Conservation (phyloP, 208 protist genomes). For the Acanthamoeba sp. region DNA sequence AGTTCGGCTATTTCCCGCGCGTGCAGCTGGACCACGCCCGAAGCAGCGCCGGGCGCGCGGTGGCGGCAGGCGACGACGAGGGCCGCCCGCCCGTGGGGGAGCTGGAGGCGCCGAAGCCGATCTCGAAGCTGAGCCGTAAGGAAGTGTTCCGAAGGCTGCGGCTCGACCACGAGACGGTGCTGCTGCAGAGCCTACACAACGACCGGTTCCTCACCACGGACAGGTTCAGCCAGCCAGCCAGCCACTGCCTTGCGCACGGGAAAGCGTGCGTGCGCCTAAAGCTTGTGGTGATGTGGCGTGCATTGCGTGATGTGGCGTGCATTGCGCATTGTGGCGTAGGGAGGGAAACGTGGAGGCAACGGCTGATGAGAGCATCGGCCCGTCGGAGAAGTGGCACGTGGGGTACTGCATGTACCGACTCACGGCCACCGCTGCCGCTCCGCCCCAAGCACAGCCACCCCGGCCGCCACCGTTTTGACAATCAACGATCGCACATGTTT, state of each 20-base stretch:
- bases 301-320: background rate
- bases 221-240: background rate
- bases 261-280: too few species aligned
- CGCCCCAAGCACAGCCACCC: too few species aligned
- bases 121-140: background rate
- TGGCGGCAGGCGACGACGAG: too few species aligned
- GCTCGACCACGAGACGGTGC: background rate
- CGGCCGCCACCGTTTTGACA: too few species aligned
- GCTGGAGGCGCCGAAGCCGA: too few species aligned
- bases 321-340: background rate
- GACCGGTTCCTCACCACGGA: background rate
- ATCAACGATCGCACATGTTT: too few species aligned
- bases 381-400: background rate
- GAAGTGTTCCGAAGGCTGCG: slow-evolving; percentile 13
- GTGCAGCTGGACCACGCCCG: background rate
- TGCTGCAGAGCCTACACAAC: slow-evolving; percentile 5
- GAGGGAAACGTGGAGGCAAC: background rate
- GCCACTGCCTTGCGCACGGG: too few species aligned
- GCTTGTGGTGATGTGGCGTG: background rate
- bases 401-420: background rate
- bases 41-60: too few species aligned
- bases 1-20: background rate
- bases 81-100: too few species aligned
- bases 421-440: too few species aligned
- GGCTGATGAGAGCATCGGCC: background rate